Evolutionary conservation across 495 filamentous ascomycete genomes (phyloP).

Genomic region (Penicillium goetzii): DNA sequence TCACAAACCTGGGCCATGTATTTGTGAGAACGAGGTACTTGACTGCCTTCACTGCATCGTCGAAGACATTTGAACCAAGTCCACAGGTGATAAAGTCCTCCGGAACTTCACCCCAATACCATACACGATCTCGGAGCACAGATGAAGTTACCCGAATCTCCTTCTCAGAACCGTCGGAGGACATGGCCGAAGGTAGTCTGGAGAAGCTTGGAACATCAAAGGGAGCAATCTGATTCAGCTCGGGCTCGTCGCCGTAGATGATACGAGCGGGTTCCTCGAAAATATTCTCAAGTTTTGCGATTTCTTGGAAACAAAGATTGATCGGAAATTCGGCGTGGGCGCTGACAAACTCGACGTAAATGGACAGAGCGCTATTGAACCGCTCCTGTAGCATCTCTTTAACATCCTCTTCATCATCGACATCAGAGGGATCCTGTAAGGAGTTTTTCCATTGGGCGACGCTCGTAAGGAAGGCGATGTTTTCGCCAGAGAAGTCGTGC

Average conservation of each 20-base stretch:
- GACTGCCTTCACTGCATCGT: constrained; percentile 3
- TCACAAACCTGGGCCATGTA: not conserved
- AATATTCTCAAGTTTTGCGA: constrained; percentile 1
- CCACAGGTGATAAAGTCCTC: not conserved
- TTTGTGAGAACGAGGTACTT: constrained; percentile 5
- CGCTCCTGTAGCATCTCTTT: constrained; percentile 3
- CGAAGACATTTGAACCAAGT: constrained; percentile 1
- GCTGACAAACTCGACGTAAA: constrained; percentile 3
- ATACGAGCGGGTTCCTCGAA: constrained; percentile 6
- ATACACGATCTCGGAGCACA: not conserved
- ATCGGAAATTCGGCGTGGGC: constrained; percentile 2
- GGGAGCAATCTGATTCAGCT: not conserved
- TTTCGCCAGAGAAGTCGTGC: constrained; percentile 67
- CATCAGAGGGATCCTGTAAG: not conserved
- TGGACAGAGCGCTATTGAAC: not conserved
- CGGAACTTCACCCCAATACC: constrained; percentile 1
- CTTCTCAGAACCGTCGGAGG: not conserved
- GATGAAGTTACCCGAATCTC: not conserved
- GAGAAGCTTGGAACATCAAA: not conserved
- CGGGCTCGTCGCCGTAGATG: not conserved
- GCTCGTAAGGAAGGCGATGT: constrained; percentile 64
- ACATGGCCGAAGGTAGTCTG: constrained; percentile 1
- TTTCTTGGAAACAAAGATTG: not conserved
- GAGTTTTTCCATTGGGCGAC: constrained; percentile 57
- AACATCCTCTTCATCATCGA: not conserved